Evolutionary conservation across 331 rosid species (phyloP).

Genomic region (Phaseolus coccineus): DNA sequence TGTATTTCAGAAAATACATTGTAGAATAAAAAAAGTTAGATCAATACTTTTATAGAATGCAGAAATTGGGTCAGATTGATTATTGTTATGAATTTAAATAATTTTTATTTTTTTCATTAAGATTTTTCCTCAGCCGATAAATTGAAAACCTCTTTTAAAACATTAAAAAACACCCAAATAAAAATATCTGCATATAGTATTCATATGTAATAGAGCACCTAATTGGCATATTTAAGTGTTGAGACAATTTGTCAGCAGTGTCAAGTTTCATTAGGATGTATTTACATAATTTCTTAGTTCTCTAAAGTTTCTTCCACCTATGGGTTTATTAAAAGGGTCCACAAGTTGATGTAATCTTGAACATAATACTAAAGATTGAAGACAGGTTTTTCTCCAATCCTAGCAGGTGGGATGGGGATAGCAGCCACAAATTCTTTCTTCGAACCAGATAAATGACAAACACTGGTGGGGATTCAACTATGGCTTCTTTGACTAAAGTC

Average conservation of each 20-base stretch:
- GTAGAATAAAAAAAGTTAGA: no score
- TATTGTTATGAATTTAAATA: not conserved
- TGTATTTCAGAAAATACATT: no score
- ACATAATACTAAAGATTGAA: conserved; percentile 19
- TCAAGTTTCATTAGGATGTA: not conserved
- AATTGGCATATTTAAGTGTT: not conserved
- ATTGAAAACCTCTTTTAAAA: not conserved
- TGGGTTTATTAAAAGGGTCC: conserved; percentile 43
- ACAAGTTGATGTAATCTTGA: conserved; percentile 36
- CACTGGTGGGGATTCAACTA: conserved; percentile 34
- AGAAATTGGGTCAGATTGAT: no score
- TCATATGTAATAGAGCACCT: not conserved
- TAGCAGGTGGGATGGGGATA: conserved; percentile 27
- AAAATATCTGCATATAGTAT: not conserved
- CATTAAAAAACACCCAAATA: not conserved
- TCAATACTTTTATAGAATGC: no score
- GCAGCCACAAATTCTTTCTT: conserved; percentile 12
- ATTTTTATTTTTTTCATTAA: not conserved
- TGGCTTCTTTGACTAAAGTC: conserved; percentile 34
- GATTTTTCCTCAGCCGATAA: not conserved
- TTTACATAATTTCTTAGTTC: conserved; percentile 16
- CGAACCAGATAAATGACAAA: conserved; percentile 25
- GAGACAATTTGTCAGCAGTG: not conserved
- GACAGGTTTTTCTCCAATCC: conserved; percentile 18
- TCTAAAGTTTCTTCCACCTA: not conserved